phyloP scores from a whole-genome alignment of 805 yeast species.

The Cyberlindnera xylosilytica region DNA sequence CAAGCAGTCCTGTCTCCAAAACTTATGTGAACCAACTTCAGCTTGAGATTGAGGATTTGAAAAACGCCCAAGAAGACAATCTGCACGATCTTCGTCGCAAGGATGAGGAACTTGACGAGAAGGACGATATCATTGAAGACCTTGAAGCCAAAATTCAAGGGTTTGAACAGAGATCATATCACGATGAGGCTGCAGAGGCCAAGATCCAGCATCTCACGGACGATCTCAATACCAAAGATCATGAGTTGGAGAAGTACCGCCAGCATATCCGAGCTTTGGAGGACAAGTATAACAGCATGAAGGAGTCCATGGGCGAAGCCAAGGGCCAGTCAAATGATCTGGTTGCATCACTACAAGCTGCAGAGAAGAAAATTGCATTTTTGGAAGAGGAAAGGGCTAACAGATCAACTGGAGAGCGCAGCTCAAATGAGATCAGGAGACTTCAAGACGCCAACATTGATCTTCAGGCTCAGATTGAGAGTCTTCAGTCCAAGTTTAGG shows the following conservation, averaged over 20 bases:
- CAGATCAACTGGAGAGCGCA: slow-evolving; percentile 10
- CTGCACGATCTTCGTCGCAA: slow-evolving; percentile 19
- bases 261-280: slow-evolving; percentile 6
- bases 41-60: slow-evolving; percentile 17
- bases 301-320: not conserved
- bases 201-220: slow-evolving; percentile 15
- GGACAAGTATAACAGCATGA: slow-evolving; percentile 1
- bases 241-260: slow-evolving; percentile 13
- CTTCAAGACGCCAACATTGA: slow-evolving; percentile 12
- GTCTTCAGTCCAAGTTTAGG: slow-evolving; percentile 14
- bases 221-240: slow-evolving; percentile 15
- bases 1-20: slow-evolving; percentile 16
- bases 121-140: slow-evolving; percentile 16
- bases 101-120: slow-evolving; percentile 22
- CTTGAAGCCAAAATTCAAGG: slow-evolving; percentile 19
- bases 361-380: slow-evolving; percentile 7
- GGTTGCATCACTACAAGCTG: not conserved
- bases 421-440: slow-evolving; percentile 10
- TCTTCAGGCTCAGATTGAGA: slow-evolving; percentile 17
- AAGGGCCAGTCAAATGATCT: slow-evolving; percentile 4
- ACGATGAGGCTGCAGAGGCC: slow-evolving; percentile 13
- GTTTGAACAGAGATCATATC: slow-evolving; percentile 12
- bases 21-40: slow-evolving; percentile 18
- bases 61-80: slow-evolving; percentile 15
- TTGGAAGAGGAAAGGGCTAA: slow-evolving; percentile 12